phyloP scores from a whole-genome alignment of 2,329 filamentous ascomycete species.

The Xylaria sp. region DNA sequence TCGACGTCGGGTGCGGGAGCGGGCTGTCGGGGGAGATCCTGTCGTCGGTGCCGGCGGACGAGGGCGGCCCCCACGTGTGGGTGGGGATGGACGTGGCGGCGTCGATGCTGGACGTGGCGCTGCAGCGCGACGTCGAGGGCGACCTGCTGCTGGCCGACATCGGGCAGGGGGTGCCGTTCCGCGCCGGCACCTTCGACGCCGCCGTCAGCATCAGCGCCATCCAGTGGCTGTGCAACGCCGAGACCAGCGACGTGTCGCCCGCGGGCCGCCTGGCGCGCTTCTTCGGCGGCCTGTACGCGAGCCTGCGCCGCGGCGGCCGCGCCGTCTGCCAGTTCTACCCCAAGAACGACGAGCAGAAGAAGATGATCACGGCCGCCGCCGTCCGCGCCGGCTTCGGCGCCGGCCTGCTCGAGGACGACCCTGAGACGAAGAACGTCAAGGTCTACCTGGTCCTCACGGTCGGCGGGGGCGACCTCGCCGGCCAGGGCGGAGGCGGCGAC shows the following conservation, averaged over 20 bases:
- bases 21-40: slow-evolving; percentile 94
- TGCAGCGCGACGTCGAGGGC: slow-evolving; percentile 89
- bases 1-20: slow-evolving; percentile 95
- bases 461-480: slow-evolving; percentile 59
- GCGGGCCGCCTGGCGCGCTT: slow-evolving; percentile 79
- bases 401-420: slow-evolving; percentile 91
- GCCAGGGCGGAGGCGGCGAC: slow-evolving; percentile 64
- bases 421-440: slow-evolving; percentile 94
- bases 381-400: slow-evolving; percentile 95
- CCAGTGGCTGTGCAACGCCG: slow-evolving; percentile 98
- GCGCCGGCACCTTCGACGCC: slow-evolving; percentile 89
- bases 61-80: slow-evolving; percentile 89
- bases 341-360: slow-evolving; percentile 88
- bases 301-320: slow-evolving; percentile 78
- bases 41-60: slow-evolving; percentile 66
- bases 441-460: slow-evolving; percentile 95
- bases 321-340: slow-evolving; percentile 98
- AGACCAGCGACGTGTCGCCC: slow-evolving; percentile 81
- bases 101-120: slow-evolving; percentile 94
- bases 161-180: slow-evolving; percentile 92
- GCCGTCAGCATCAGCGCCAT: slow-evolving; percentile 93
- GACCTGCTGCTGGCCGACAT: slow-evolving; percentile 95
- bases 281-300: slow-evolving; percentile 89
- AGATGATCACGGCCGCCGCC: slow-evolving; percentile 89
- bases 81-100: slow-evolving; percentile 95